phyloP scores from a whole-genome alignment of 2,329 filamentous ascomycete species.

The Epichloe sp. region DNA sequence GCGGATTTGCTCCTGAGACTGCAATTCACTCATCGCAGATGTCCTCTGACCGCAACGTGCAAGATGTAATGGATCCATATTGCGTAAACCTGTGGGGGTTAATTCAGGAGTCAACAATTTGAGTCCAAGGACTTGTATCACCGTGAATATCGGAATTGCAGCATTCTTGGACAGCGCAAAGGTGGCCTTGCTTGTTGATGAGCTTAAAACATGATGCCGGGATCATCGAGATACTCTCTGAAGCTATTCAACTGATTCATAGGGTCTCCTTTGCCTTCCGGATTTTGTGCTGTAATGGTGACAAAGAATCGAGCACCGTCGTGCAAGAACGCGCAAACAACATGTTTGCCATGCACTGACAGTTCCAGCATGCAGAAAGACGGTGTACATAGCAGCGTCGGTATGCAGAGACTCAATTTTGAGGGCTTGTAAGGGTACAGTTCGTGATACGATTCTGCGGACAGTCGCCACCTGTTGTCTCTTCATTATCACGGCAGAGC shows the following conservation, averaged over 20 bases:
- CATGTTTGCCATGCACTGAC: too few species aligned
- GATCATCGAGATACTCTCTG: conserved; percentile 3
- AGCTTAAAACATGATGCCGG: conserved; percentile 2
- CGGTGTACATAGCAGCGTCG: too few species aligned
- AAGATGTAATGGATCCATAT: background rate
- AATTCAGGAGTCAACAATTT: conserved; percentile 2
- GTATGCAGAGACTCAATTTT: too few species aligned
- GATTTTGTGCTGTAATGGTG: conserved; percentile 4
- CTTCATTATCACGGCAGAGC: too few species aligned
- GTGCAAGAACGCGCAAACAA: conserved; percentile 5
- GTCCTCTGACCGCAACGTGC: too few species aligned
- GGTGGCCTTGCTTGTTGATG: conserved; percentile 2
- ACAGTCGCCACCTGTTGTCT: too few species aligned
- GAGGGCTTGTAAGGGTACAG: too few species aligned
- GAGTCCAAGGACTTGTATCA: conserved; percentile 4
- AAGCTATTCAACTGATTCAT: conserved; percentile 5
- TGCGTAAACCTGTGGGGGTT: background rate
- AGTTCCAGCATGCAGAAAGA: too few species aligned
- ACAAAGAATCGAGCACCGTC: conserved; percentile 5
- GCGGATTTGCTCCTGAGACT: too few species aligned
- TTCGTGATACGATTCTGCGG: too few species aligned
- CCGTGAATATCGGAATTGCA: conserved; percentile 5
- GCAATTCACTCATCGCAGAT: too few species aligned
- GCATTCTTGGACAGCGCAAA: conserved; percentile 2
- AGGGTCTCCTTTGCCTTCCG: conserved; percentile 5